A percentile compares a stretch with the other conserved stretches of the same genome.
These are phyloP conservation scores for Teunomyces barrocoloradensis DNA, from an alignment of 805 yeast genomes.

Conservation along the genomic window DNA sequence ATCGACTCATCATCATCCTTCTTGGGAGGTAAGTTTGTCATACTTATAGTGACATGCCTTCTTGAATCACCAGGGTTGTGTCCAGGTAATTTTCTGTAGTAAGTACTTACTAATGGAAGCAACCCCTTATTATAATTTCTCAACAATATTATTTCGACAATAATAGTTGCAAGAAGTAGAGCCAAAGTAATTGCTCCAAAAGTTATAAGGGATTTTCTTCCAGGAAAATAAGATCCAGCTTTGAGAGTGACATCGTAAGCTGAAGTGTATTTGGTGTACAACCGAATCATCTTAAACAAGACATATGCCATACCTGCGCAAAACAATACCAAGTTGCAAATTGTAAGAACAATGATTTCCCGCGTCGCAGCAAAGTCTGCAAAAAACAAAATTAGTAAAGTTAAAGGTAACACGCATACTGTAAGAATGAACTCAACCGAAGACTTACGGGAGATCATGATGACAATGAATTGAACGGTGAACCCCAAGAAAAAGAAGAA, in stretches of 20 bases:
- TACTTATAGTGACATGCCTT: conserved; percentile 3
- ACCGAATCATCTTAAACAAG: conserved; percentile 44
- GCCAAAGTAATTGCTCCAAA: conserved; percentile 45
- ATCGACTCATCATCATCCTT: background rate
- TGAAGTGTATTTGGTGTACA: conserved; percentile 42
- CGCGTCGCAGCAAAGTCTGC: conserved; percentile 36
- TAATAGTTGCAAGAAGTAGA: conserved; percentile 35
- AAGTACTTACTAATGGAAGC: conserved; percentile 16
- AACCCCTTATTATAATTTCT: conserved; percentile 15
- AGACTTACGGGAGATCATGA: conserved; percentile 34
- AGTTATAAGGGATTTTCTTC: conserved; percentile 42
- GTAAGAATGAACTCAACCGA: conserved; percentile 48
- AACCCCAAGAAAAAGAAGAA: conserved; percentile 50
- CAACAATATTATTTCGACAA: conserved; percentile 13
- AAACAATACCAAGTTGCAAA: conserved; percentile 27
- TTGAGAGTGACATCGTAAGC: conserved; percentile 25
- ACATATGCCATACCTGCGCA: conserved; percentile 44
- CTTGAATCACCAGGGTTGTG: background rate
- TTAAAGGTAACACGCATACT: conserved; percentile 43
- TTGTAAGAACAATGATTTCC: conserved; percentile 29
- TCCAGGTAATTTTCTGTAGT: conserved; percentile 12
- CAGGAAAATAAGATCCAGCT: conserved; percentile 41
- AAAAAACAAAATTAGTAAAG: conserved; percentile 35
- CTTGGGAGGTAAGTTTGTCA: background rate
- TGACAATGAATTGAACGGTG: conserved; percentile 48